Evolutionary conservation across 169 alveolate species (phyloP), one percentile per base, ranked within the genome.

Genomic region (Plasmodium relictum): DNA sequence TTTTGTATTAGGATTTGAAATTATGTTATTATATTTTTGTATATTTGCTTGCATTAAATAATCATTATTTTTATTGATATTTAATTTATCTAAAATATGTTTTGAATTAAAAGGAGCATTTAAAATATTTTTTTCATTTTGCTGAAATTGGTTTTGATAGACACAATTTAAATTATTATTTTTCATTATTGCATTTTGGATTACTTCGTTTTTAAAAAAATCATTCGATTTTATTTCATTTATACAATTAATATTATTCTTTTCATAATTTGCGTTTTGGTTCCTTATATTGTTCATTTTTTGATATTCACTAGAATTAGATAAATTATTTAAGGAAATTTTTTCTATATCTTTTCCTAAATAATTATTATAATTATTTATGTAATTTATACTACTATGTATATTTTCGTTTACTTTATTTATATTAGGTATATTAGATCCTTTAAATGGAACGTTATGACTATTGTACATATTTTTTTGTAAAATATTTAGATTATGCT

Each of bases 291-390:
- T 31, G 20, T 18, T 41, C 50, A 12, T 12, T 54, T 54, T 50
- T 62, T 18, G 52, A 24, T 31, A 12, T 31, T 76, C 76, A 6
- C 45, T 76, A 48, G 16, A 24, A 54, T 16, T 76, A 10, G 66
- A 16, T 18, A 48, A 14, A 63, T 62, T 76, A 24, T 18, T 6
- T 48, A 48, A 14, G 61, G 74, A 22, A 10, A 42, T 39, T 50
- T 69, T 62, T 65, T 63, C 89, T 7, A 42, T 2, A 26, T 44
- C 45, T 44, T 62, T 50, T 20, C 44, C 41, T 39, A 37, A 50
- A 41, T 37, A 48, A 39, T 20, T 39, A 12, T 54, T 22, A 12
- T 12, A 2, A 10, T 65, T 62, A 12, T 73, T 37, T 42, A 45
- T 8, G n/a, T 56, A 16, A 45, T 73, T 73, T 3, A n/a, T 63